Conservation (phyloP, 139 green algal species). For the Auxenochlorella pyrenoidosa region DNA sequence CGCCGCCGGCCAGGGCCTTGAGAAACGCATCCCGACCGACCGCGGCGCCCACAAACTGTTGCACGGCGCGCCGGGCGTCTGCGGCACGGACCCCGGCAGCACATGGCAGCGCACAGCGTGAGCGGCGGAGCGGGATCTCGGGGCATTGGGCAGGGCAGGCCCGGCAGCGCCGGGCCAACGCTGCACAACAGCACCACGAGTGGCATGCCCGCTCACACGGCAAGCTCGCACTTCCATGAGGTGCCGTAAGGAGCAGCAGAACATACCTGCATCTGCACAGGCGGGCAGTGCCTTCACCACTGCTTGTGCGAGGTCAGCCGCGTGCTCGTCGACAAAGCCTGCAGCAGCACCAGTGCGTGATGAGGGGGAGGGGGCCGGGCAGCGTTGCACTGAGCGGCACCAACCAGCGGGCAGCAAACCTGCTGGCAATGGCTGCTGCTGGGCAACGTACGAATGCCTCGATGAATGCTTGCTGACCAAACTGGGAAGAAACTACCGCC, state of each 20-base stretch:
- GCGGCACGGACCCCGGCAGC: not conserved
- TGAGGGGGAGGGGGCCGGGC: not conserved
- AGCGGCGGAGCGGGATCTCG: not conserved
- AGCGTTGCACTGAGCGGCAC: no score
- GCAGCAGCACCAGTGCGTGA: not conserved
- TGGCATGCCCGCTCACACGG: no score
- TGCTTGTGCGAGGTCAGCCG: conserved; percentile 50
- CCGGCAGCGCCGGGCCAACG: no score
- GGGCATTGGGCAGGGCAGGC: no score
- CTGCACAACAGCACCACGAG: no score
- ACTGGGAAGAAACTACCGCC: no score
- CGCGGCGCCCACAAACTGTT: conserved; percentile 40
- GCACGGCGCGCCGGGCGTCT: conserved; percentile 49
- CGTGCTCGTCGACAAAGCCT: conserved; percentile 66
- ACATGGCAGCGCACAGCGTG: not conserved
- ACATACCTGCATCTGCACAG: conserved; percentile 27
- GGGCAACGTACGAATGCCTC: no score
- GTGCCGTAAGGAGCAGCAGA: not conserved
- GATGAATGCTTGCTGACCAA: no score
- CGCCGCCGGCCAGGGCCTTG: conserved; percentile 56
- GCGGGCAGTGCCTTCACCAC: conserved; percentile 41
- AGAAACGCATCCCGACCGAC: conserved; percentile 56
- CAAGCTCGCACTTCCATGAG: no score
- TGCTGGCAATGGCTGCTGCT: not conserved
- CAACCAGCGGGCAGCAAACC: not conserved